Base-by-base conservation (phyloP, 2,329 filamentous ascomycete species). In the Penicillium sp. region DNA sequence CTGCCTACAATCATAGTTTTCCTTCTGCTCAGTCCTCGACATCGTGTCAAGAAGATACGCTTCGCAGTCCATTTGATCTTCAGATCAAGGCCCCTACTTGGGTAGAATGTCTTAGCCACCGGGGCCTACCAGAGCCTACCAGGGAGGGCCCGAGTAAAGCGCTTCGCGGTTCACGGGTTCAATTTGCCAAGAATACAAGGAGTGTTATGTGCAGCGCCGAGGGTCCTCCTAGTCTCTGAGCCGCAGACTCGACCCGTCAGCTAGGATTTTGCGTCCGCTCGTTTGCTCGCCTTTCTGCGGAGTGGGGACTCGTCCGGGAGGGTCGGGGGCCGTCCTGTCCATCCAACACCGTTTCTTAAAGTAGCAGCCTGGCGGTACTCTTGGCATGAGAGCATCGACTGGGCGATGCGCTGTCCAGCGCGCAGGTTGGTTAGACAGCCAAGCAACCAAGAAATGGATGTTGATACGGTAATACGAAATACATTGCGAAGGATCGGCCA, bases 381-480 rank as follows among this genome's bases (percentile, higher is more conserved):
- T 55, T 55, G 52, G 52, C 52, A 55, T 45, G 1, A 6, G 14
- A 33, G 16, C 13, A 22, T 19, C 33, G 16, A 30, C 16, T 35
- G 48, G 28, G 48, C 28, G 8, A 30, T n/a, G 46, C 28, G 26
- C 25, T 33, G 46, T 19, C 22, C 28, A 35, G 2, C 11, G 46
- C 4, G 13, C 28, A 35, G 16, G 16, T 51, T 51, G 11, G 11
- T 26, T 26, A 28, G 43, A 28, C 11, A 13, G 43, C 43, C 43
- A 26, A 46, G 25, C 4, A 46, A 46, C 13, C 25, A 46, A 46
- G 28, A 6, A 10, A 13, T 28, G 26, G 16, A n/a, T 28, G n/a
- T 28, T n/a, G 25, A 14, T 37, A 55, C 40, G 8, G 42, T 43
- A 45, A 55, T 55, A 55, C 40, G 52, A 55, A 14, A 46, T 46